Conservation (phyloP, 2,329 filamentous ascomycete species). For the Rhinocladiella mackenziei region DNA sequence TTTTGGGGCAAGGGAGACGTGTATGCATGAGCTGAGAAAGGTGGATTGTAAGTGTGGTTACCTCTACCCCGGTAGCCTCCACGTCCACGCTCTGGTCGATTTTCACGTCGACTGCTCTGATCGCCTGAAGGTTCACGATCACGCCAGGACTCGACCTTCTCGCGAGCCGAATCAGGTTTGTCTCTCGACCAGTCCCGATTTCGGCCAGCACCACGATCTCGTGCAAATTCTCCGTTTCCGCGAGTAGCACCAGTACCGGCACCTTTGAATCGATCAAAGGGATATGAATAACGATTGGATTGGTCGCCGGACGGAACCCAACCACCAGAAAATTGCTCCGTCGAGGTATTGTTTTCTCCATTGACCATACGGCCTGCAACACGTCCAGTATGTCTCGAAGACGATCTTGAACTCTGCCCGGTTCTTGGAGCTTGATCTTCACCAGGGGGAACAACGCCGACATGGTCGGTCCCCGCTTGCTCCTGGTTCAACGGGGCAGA, state of each 20-base stretch:
- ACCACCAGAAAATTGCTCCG: conserved; percentile 13
- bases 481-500: conserved; percentile 27
- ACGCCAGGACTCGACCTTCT: conserved; percentile 32
- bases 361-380: conserved; percentile 4
- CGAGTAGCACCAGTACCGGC: conserved; percentile 8
- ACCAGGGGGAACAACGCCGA: neutral
- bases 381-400: conserved; percentile 24
- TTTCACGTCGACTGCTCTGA: conserved; percentile 35
- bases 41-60: conserved; percentile 36
- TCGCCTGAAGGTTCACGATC: conserved; percentile 39
- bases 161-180: conserved; percentile 31
- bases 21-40: conserved; percentile 36
- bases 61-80: conserved; percentile 43
- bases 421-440: conserved; percentile 11
- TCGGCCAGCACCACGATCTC: conserved; percentile 19
- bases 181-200: conserved; percentile 31
- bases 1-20: conserved; percentile 40
- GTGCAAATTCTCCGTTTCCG: conserved; percentile 16
- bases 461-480: conserved; percentile 2
- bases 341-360: conserved; percentile 10
- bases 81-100: conserved; percentile 38
- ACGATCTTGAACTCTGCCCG: conserved; percentile 24
- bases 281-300: conserved; percentile 6
- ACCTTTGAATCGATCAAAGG: conserved; percentile 17
- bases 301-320: conserved; percentile 13